Evolutionary conservation across 2,329 filamentous ascomycete genomes (phyloP).

Genomic region (Teratosphaeria viscida): DNA sequence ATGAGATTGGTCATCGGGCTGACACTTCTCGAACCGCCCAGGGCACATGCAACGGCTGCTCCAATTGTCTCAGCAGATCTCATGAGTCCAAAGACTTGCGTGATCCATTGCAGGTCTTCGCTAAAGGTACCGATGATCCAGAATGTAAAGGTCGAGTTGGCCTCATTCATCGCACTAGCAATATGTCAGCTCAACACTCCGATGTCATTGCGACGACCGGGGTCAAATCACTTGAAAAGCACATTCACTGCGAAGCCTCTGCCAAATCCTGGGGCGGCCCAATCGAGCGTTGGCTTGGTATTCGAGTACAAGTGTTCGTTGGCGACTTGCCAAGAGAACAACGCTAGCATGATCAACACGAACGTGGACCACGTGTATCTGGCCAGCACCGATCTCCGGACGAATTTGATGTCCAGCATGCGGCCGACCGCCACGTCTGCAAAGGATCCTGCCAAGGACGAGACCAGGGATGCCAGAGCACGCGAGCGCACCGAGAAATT

Average conservation of each 20-base stretch:
- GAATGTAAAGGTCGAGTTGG: background rate
- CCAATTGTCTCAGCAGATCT: background rate
- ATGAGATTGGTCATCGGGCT: background rate
- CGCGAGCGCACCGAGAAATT: background rate
- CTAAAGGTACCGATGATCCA: background rate
- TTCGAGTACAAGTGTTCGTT: slow-evolving; percentile 43
- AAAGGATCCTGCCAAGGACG: background rate
- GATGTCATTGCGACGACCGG: background rate
- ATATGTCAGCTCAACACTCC: background rate
- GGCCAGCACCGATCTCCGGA: background rate
- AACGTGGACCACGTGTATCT: slow-evolving; percentile 35
- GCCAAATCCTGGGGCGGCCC: slow-evolving; percentile 54
- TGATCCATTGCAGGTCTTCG: background rate
- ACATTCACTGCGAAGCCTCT: slow-evolving; percentile 43
- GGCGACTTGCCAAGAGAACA: slow-evolving; percentile 44
- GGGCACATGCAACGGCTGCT: background rate
- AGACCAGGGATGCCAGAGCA: background rate
- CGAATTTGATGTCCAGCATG: background rate
- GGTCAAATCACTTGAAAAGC: background rate
- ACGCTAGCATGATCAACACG: slow-evolving; percentile 46
- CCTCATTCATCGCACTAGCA: background rate
- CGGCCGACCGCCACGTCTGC: background rate
- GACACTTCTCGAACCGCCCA: background rate
- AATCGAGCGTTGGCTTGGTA: slow-evolving; percentile 54
- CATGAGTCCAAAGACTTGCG: background rate